These are phyloP conservation scores for Myxozyma vanderwaltii DNA, from an alignment of 805 yeast genomes.

Conservation along the genomic window DNA sequence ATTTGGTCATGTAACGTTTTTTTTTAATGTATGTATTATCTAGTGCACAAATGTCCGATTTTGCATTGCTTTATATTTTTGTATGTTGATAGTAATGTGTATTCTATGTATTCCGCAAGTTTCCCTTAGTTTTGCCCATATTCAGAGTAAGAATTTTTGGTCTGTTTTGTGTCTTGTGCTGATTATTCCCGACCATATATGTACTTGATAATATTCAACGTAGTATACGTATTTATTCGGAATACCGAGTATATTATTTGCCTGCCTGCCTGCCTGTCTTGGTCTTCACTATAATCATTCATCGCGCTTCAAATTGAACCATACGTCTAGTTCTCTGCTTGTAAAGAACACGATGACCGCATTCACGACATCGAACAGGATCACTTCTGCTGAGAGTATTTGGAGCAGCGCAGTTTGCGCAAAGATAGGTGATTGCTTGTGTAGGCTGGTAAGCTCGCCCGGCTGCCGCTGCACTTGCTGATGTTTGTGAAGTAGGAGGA, in stretches of 20 bases:
- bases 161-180: no score
- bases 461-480: constrained; percentile 80
- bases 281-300: not conserved
- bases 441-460: constrained; percentile 68
- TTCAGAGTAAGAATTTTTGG: no score
- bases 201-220: no score
- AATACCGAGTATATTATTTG: no score
- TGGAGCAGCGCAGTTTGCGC: constrained; percentile 94
- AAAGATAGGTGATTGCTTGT: constrained; percentile 87
- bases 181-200: no score
- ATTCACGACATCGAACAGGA: constrained; percentile 96
- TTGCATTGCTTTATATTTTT: not conserved
- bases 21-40: not conserved
- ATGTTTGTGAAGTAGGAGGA: constrained; percentile 62
- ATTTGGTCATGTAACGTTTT: not conserved
- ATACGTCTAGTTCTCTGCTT: constrained; percentile 97
- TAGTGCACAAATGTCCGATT: not conserved
- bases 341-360: constrained; percentile 96
- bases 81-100: not conserved
- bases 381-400: constrained; percentile 88
- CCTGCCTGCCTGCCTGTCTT: no score
- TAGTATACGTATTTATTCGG: no score
- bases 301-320: constrained; percentile 83
- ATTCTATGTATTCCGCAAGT: not conserved
- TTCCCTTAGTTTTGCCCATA: no score